These are phyloP conservation scores for Hypsizygus marmoreus DNA, from an alignment of 768 basidiomycete species.

Conservation along the genomic window DNA sequence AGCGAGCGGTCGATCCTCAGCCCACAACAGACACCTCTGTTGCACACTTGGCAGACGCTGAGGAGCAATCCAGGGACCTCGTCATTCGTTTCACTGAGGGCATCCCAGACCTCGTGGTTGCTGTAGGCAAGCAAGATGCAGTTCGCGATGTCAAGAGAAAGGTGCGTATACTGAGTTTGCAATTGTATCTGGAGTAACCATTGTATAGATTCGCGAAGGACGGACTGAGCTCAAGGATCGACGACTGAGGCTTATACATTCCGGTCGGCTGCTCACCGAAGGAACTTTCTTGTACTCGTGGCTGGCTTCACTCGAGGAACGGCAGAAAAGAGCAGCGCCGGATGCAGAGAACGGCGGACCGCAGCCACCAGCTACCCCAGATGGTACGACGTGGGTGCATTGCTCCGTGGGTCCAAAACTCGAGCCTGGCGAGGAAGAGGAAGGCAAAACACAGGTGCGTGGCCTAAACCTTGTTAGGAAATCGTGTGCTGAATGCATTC, in stretches of 20 bases:
- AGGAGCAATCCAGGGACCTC: slow-evolving; percentile 45
- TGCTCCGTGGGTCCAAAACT: slow-evolving; percentile 86
- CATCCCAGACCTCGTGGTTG: slow-evolving; percentile 66
- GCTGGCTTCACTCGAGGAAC: slow-evolving; percentile 61
- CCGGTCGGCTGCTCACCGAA: slow-evolving; percentile 84
- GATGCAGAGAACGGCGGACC: slow-evolving; percentile 24
- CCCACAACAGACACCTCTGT: slow-evolving; percentile 19
- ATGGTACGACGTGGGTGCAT: slow-evolving; percentile 74
- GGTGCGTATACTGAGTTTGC: slow-evolving; percentile 40
- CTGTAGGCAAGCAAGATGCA: slow-evolving; percentile 62
- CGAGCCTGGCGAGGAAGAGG: slow-evolving; percentile 57
- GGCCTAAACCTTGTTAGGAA: not conserved
- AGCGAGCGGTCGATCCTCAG: slow-evolving; percentile 55
- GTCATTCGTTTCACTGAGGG: slow-evolving; percentile 92
- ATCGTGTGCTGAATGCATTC: too few species aligned
- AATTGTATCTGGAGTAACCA: not conserved
- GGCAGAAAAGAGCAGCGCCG: slow-evolving; percentile 47
- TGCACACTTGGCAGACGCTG: slow-evolving; percentile 10
- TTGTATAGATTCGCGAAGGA: slow-evolving; percentile 62
- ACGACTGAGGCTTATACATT: slow-evolving; percentile 84
- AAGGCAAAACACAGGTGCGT: slow-evolving; percentile 54
- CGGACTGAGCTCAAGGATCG: slow-evolving; percentile 65
- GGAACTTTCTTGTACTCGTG: slow-evolving; percentile 70
- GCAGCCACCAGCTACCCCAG: slow-evolving; percentile 17
- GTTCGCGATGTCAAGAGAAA: slow-evolving; percentile 78